These are phyloP conservation scores for Metschnikowia baotianmanensis DNA, from an alignment of 805 yeast species.

Conservation along the genomic window DNA sequence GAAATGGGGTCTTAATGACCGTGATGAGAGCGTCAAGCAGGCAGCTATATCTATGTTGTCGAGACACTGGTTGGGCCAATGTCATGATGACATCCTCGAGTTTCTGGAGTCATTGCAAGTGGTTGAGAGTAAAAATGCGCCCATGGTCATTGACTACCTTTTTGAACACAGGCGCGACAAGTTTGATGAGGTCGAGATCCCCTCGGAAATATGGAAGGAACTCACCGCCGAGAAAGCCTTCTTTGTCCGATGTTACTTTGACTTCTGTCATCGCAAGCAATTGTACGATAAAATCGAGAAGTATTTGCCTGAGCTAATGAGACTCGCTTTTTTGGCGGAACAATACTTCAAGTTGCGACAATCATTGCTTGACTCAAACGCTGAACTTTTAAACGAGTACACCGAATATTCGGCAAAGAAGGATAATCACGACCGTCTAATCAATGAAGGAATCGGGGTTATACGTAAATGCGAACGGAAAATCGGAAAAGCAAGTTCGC, in stretches of 20 bases:
- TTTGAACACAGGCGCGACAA: conserved; percentile 62
- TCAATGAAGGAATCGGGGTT: conserved; percentile 11
- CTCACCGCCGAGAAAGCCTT: conserved; percentile 76
- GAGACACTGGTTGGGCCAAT: conserved; percentile 65
- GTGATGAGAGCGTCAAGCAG: conserved; percentile 68
- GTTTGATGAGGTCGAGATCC: conserved; percentile 56
- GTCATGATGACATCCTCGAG: conserved; percentile 68
- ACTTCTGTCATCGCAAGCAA: conserved; percentile 57
- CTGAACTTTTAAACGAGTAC: conserved; percentile 18
- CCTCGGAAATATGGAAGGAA: conserved; percentile 64
- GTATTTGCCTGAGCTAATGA: conserved; percentile 76
- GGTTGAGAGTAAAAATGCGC: conserved; percentile 64
- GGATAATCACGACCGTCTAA: conserved; percentile 12
- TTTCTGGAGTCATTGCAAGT: conserved; percentile 72
- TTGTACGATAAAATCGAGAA: conserved; percentile 57
- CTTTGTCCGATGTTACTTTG: conserved; percentile 63
- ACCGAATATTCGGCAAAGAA: conserved; percentile 8
- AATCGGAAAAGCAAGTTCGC: conserved; percentile 14
- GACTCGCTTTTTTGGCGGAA: conserved; percentile 57
- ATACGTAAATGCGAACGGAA: conserved; percentile 11
- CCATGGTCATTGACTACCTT: conserved; percentile 59
- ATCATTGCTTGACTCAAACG: conserved; percentile 22
- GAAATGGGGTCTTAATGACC: conserved; percentile 83
- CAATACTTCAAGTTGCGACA: conserved; percentile 53
- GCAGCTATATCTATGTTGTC: conserved; percentile 75